Percentiles rank a stretch among this genome's conserved stretches.
Evolutionary conservation across 139 green algal genomes (phyloP).

Genomic region (Chlamydomonas urium): DNA sequence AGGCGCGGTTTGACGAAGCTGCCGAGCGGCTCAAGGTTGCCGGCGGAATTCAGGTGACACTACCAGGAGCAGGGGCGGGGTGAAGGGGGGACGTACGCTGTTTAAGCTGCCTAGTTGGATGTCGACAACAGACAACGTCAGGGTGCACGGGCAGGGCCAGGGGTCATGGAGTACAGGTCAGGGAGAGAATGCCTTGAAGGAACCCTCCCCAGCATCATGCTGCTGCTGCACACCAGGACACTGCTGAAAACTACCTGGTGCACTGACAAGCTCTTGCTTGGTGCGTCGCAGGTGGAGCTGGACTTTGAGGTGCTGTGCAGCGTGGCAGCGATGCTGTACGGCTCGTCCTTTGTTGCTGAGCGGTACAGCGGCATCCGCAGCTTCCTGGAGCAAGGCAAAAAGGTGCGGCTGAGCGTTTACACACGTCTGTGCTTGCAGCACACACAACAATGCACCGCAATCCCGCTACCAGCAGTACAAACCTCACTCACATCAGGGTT

Average conservation of each 20-base stretch:
- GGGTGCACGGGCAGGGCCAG: too few relatives aligned
- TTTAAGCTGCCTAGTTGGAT: too few relatives aligned
- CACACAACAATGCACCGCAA: too few relatives aligned
- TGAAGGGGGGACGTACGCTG: neutral
- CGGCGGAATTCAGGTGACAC: constrained; percentile 34
- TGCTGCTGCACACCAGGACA: neutral
- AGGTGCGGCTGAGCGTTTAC: too few relatives aligned
- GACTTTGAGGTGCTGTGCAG: constrained; percentile 65
- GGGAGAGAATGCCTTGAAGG: neutral
- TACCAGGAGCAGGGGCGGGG: too few relatives aligned
- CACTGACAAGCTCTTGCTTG: neutral
- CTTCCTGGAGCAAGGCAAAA: constrained; percentile 53
- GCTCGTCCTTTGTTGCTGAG: constrained; percentile 72
- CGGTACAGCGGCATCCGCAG: constrained; percentile 62
- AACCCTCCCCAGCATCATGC: neutral
- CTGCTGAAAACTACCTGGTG: neutral
- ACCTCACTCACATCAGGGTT: too few relatives aligned
- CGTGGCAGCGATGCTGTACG: constrained; percentile 65
- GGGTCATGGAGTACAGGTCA: neutral
- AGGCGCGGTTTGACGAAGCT: constrained; percentile 40
- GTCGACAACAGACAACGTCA: too few relatives aligned
- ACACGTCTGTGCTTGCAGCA: too few relatives aligned
- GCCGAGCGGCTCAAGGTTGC: constrained; percentile 32
- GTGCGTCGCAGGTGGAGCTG: constrained; percentile 32
- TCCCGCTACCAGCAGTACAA: too few relatives aligned